These are phyloP conservation scores for Mucor irregularis DNA, from an alignment of 371 early-diverging fungal species.

Conservation along the genomic window DNA sequence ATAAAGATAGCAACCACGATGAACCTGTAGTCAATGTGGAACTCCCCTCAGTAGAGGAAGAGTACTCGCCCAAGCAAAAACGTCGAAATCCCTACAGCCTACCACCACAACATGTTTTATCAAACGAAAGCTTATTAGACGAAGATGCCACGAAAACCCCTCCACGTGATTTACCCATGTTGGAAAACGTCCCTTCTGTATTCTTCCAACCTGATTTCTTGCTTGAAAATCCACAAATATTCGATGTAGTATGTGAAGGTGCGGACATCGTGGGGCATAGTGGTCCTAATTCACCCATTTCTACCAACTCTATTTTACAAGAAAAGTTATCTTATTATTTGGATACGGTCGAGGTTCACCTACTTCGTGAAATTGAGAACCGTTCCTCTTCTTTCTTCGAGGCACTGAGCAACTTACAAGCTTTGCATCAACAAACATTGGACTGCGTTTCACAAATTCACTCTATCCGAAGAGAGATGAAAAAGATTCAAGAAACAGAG, in stretches of 20 bases:
- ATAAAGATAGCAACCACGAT: constrained; percentile 21
- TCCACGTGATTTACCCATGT: constrained; percentile 59
- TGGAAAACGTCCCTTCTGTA: constrained; percentile 82
- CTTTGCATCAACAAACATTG: constrained; percentile 85
- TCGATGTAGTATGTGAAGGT: constrained; percentile 78
- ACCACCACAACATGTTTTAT: constrained; percentile 49
- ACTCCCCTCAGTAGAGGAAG: constrained; percentile 1
- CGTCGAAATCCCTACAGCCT: constrained; percentile 65
- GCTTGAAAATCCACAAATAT: constrained; percentile 85
- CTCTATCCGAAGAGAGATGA: constrained; percentile 69
- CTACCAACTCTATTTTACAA: constrained; percentile 75
- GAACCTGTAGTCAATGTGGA: background rate
- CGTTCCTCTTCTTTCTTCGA: constrained; percentile 91
- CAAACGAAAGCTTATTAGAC: constrained; percentile 49
- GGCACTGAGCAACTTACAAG: constrained; percentile 88
- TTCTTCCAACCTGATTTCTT: constrained; percentile 86
- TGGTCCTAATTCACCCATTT: constrained; percentile 50
- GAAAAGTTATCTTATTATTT: constrained; percentile 87
- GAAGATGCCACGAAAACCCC: constrained; percentile 27
- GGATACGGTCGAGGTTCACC: constrained; percentile 90
- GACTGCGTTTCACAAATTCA: constrained; percentile 85
- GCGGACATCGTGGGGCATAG: constrained; percentile 47
- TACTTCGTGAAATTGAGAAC: constrained; percentile 88
- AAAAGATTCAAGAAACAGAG: constrained; percentile 62
- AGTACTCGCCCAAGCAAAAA: background rate